Base-by-base conservation (phyloP, 2,329 filamentous ascomycete species). In the Zasmidium citrigriseum region DNA sequence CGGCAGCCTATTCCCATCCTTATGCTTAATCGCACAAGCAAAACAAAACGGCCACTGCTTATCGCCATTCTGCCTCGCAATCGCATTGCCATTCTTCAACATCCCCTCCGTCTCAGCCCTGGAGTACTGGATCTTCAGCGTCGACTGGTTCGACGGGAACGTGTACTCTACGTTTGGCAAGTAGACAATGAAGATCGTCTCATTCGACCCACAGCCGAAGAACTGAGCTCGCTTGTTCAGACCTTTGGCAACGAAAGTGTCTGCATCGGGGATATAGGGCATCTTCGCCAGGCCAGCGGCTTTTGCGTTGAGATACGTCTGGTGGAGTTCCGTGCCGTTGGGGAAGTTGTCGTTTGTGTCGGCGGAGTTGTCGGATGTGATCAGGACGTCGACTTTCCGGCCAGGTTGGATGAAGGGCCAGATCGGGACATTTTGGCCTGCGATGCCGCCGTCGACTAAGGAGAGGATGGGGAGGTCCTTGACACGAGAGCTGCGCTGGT, bases 281-380 rank as follows among this genome's bases (percentile, higher is more conserved):
- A 89, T 87, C 20, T 80, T 77, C 0, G 80, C 81, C 51, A 83
- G 79, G 62, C 82, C 80, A 47, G 79, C 78, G 56, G 72, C 69
- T 21, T 75, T 73, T 47, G 83, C 78, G 64, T 83, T 83, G 57
- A 81, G 74, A 73, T 86, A 88, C 18, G 83, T 84, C 57, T 82
- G 81, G 55, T 80, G 77, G 54, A 86, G 72, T 53, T 84, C 83
- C 34, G 80, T 82, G 57, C 85, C 86, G 69, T 88, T 82, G 63
- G 86, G 86, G 79, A 82, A 88, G 72, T 76, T 74, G 67, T 75
- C 75, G 49, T 75, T 70, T 0, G 83, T 87, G 73, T 89, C 86
- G 65, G 84, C 85, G 4, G 81, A 83, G 53, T 85, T 86, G 75
- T 89, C 87, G 68, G 85, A 79, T 51, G 86, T 85, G 71, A 89